These are phyloP conservation scores for Cymbopogon citratus DNA, from an alignment of 176 grass and related monocot species.

Conservation along the genomic window DNA sequence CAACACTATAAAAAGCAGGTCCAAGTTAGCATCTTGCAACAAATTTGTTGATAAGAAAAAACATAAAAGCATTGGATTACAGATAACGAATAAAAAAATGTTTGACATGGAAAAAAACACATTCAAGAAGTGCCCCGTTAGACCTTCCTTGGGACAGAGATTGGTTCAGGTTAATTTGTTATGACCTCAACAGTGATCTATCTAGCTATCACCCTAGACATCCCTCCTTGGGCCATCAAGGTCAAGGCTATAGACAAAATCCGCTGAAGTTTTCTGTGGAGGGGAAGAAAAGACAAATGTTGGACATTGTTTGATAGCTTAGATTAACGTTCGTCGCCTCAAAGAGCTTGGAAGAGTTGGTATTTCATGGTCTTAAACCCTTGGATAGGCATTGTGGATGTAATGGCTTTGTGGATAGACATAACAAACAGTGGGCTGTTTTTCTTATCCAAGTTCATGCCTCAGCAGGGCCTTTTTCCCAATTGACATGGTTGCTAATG, in stretches of 20 bases:
- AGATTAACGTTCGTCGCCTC: neutral
- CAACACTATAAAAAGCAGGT: constrained; percentile 44
- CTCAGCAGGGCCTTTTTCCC: neutral
- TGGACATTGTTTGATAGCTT: neutral
- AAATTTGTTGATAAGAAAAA: too few species aligned
- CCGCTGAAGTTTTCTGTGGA: neutral
- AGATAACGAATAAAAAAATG: neutral
- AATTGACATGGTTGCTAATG: neutral
- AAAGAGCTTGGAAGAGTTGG: neutral
- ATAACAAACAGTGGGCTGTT: neutral
- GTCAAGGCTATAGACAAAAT: neutral
- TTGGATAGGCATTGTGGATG: neutral
- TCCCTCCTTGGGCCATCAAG: neutral
- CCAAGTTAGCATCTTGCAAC: constrained; percentile 25
- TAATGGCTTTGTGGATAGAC: neutral
- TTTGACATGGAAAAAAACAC: neutral
- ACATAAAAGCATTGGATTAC: too few species aligned
- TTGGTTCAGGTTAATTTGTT: neutral
- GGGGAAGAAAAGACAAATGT: neutral
- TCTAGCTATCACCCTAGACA: neutral
- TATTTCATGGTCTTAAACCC: neutral
- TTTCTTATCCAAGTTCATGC: neutral
- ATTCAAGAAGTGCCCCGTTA: neutral
- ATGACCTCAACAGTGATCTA: neutral
- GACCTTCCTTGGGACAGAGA: neutral